Evolutionary conservation across 768 basidiomycete species (phyloP).

Genomic region (Phylloporus sp.): DNA sequence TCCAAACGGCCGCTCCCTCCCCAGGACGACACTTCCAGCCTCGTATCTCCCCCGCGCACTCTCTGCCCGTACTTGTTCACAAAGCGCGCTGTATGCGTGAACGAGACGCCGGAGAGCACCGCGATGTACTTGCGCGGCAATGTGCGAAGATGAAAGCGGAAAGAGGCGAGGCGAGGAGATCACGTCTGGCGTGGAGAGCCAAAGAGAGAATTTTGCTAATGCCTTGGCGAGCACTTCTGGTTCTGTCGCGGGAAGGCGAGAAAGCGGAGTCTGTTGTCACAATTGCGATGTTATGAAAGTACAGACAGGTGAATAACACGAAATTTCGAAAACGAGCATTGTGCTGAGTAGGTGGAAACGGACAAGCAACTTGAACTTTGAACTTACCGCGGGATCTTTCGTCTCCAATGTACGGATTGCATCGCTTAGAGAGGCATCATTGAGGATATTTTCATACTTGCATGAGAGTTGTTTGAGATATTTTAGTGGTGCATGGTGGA

Average conservation of each 20-base stretch:
- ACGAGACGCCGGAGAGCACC: slow-evolving; percentile 68
- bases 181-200: slow-evolving; percentile 81
- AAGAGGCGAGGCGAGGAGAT: slow-evolving; percentile 77
- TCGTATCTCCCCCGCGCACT: slow-evolving; percentile 67
- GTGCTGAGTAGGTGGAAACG: not conserved
- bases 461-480: not conserved
- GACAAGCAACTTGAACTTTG: too few species aligned
- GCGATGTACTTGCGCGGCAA: slow-evolving; percentile 72
- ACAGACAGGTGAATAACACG: too few species aligned
- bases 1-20: slow-evolving; percentile 81
- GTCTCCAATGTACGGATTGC: slow-evolving; percentile 21
- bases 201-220: slow-evolving; percentile 70
- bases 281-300: too few species aligned
- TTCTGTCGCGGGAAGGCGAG: slow-evolving; percentile 60
- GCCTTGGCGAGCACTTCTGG: slow-evolving; percentile 59
- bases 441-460: slow-evolving; percentile 21
- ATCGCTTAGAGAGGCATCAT: slow-evolving; percentile 27
- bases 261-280: slow-evolving; percentile 60
- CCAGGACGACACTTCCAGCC: slow-evolving; percentile 81
- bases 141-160: slow-evolving; percentile 60
- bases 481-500: not conserved
- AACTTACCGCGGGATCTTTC: slow-evolving; percentile 20
- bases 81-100: slow-evolving; percentile 65
- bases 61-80: slow-evolving; percentile 70
- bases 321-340: not conserved